phyloP scores from a whole-genome alignment of 495 filamentous ascomycete species.

The Podospora fimiseda region DNA sequence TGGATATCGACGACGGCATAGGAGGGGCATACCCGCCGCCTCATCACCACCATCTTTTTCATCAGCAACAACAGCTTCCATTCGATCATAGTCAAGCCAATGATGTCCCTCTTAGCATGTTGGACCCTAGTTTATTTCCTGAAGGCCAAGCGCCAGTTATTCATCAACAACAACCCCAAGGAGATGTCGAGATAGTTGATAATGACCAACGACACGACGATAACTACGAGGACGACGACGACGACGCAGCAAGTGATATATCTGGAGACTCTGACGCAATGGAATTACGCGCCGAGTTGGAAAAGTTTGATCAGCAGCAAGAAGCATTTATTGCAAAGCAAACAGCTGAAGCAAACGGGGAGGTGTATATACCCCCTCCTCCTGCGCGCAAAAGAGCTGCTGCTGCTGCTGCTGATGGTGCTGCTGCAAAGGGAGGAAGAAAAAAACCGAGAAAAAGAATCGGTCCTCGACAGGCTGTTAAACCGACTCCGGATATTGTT shows the following conservation, averaged over 20 bases:
- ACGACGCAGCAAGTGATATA: conserved; percentile 19
- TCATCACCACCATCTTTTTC: no score
- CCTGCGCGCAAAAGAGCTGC: conserved; percentile 1
- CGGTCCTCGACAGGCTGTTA: conserved; percentile 64
- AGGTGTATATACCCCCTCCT: conserved; percentile 10
- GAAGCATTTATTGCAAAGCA: conserved; percentile 29
- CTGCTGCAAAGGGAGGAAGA: conserved; percentile 9
- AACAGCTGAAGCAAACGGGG: conserved; percentile 14
- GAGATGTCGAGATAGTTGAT: conserved; percentile 4
- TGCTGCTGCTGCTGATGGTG: background rate
- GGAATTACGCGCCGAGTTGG: conserved; percentile 30
- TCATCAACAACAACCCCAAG: conserved; percentile 1
- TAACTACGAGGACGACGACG: background rate
- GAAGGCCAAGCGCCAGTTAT: conserved; percentile 1
- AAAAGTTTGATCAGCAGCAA: conserved; percentile 29
- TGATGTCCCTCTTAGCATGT: conserved; percentile 5
- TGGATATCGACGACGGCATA: conserved; percentile 20
- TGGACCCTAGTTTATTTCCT: conserved; percentile 12
- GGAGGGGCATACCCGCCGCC: background rate
- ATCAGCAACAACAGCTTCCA: no score
- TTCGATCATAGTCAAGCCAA: conserved; percentile 1
- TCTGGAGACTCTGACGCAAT: conserved; percentile 36
- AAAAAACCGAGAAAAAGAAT: conserved; percentile 26
- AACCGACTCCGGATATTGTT: conserved; percentile 71
- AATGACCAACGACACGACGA: background rate